Evolutionary conservation across 2,329 filamentous ascomycete species (phyloP).

Genomic region (Didymella segeticola): DNA sequence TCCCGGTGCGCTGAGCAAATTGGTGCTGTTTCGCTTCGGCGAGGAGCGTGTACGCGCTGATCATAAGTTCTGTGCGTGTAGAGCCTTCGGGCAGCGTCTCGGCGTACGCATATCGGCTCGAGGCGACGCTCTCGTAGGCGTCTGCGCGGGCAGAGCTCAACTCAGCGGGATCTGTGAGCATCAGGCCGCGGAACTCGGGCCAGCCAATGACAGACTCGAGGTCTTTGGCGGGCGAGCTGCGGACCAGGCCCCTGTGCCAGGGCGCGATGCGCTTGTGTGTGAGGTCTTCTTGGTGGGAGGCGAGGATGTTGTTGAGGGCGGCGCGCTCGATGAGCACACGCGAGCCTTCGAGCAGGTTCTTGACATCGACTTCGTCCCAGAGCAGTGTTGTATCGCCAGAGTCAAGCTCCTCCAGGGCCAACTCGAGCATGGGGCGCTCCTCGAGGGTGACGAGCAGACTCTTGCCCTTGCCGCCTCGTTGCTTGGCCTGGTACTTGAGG

Average conservation of each 20-base stretch:
- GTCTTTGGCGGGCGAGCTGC: slow-evolving; percentile 24
- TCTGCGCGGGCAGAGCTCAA: slow-evolving; percentile 30
- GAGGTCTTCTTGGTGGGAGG: slow-evolving; percentile 38
- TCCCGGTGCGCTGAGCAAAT: slow-evolving; percentile 28
- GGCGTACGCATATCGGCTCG: slow-evolving; percentile 31
- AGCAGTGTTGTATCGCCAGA: slow-evolving; percentile 73
- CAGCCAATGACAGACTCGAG: slow-evolving; percentile 37
- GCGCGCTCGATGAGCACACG: slow-evolving; percentile 85
- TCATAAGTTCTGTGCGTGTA: slow-evolving; percentile 26
- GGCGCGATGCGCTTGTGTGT: slow-evolving; percentile 30
- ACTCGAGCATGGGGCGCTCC: slow-evolving; percentile 62
- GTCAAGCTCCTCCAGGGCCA: slow-evolving; percentile 69
- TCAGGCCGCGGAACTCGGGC: slow-evolving; percentile 36
- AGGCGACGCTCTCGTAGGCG: slow-evolving; percentile 35
- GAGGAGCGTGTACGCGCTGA: slow-evolving; percentile 39
- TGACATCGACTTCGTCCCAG: slow-evolving; percentile 87
- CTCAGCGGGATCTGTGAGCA: slow-evolving; percentile 27
- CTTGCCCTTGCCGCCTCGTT: slow-evolving; percentile 30
- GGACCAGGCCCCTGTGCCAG: slow-evolving; percentile 30
- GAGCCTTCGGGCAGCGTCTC: slow-evolving; percentile 26
- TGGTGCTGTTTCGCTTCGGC: slow-evolving; percentile 39
- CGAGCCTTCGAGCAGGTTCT: slow-evolving; percentile 86
- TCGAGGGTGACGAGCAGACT: slow-evolving; percentile 41
- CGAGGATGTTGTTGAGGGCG: slow-evolving; percentile 77
- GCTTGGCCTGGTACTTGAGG: slow-evolving; percentile 70